Evolutionary conservation across 805 yeast species (phyloP).

Genomic region (Candida sakaeoensis): DNA sequence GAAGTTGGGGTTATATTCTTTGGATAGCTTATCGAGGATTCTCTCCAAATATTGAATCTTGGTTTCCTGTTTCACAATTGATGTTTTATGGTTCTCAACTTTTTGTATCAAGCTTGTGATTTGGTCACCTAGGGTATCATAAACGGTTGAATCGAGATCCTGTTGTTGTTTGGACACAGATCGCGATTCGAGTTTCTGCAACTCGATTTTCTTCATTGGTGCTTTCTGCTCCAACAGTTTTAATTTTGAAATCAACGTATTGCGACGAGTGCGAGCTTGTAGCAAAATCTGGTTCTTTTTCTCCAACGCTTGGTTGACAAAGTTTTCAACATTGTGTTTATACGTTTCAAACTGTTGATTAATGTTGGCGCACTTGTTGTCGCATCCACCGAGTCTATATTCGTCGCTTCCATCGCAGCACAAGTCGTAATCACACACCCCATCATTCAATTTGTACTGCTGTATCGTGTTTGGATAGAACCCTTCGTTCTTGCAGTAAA

Average conservation of each 20-base stretch:
- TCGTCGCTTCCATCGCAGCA: constrained; percentile 98
- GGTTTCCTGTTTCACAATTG: constrained; percentile 12
- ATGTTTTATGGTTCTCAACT: constrained; percentile 11
- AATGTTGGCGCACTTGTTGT: constrained; percentile 52
- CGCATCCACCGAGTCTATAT: constrained; percentile 43
- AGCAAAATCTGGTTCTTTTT: constrained; percentile 24
- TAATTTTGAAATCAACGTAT: constrained; percentile 12
- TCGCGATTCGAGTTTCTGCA: constrained; percentile 6
- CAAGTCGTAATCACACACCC: constrained; percentile 80
- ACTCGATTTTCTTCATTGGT: neutral
- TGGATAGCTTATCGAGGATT: constrained; percentile 46
- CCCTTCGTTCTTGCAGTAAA: constrained; percentile 79
- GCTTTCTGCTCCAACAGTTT: constrained; percentile 4
- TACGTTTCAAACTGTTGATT: constrained; percentile 29
- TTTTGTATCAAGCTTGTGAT: constrained; percentile 11
- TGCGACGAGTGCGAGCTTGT: constrained; percentile 17
- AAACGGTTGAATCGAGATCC: constrained; percentile 13
- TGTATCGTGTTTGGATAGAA: constrained; percentile 61
- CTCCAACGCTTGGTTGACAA: constrained; percentile 22
- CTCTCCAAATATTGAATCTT: constrained; percentile 35
- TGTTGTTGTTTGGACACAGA: constrained; percentile 7
- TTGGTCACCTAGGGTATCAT: constrained; percentile 16
- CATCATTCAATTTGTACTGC: constrained; percentile 73
- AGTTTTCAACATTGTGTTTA: constrained; percentile 12
- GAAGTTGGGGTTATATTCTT: constrained; percentile 74